phyloP scores from a whole-genome alignment of 2,329 filamentous ascomycete genomes.

The Hypoxylon rubiginosum region DNA sequence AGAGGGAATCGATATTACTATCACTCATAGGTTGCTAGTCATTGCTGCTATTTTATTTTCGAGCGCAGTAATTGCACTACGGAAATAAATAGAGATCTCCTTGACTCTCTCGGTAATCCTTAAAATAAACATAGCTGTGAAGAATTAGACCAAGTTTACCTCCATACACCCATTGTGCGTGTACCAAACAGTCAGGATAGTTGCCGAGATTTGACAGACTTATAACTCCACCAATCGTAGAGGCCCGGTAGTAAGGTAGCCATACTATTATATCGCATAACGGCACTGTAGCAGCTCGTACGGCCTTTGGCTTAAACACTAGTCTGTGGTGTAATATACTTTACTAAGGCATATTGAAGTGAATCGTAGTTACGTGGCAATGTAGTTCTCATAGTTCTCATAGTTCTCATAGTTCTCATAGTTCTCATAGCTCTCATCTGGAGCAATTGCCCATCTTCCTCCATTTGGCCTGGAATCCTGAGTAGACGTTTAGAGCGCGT shows the following conservation, averaged over 20 bases:
- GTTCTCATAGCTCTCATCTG: background rate
- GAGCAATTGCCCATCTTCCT: too few relatives aligned
- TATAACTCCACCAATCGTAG: background rate
- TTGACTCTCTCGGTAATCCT: background rate
- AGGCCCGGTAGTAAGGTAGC: background rate
- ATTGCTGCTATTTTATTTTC: background rate
- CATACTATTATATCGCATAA: background rate
- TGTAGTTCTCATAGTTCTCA: background rate
- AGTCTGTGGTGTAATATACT: background rate
- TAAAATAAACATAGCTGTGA: background rate
- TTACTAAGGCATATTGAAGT: background rate
- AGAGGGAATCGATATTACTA: background rate
- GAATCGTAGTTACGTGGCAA: background rate
- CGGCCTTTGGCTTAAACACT: background rate
- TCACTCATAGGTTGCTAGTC: background rate
- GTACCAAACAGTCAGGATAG: background rate
- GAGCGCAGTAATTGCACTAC: background rate
- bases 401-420: too few relatives aligned
- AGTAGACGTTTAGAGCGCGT: background rate
- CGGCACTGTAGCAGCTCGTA: too few relatives aligned
- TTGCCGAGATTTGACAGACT: background rate
- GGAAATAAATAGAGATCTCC: background rate
- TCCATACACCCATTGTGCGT: background rate
- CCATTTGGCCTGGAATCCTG: background rate
- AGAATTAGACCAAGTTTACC: background rate